phyloP scores from a whole-genome alignment of 179 eudicot species.

The Silene coronaria region DNA sequence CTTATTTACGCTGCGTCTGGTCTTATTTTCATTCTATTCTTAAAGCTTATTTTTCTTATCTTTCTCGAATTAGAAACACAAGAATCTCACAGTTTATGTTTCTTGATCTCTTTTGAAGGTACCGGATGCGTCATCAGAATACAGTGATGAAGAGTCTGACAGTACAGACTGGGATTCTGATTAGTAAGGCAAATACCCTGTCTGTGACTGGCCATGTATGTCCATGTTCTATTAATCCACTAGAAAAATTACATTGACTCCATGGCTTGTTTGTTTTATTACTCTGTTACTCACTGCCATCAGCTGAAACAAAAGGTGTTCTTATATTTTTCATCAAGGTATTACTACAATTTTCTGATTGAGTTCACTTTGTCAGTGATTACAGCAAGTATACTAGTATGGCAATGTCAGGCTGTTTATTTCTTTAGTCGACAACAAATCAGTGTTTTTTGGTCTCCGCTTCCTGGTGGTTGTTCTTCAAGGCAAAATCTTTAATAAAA shows the following conservation, averaged over 20 bases:
- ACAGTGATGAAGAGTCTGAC: conserved; percentile 27
- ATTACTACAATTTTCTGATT: background rate
- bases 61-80: too few relatives aligned
- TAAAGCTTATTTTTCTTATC: background rate
- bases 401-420: background rate
- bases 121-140: conserved; percentile 17
- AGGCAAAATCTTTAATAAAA: background rate
- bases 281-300: background rate
- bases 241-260: background rate
- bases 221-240: background rate
- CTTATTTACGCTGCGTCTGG: too few relatives aligned
- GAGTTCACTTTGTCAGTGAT: background rate
- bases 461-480: background rate
- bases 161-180: conserved; percentile 34
- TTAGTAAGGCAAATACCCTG: conserved; percentile 13
- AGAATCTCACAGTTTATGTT: background rate
- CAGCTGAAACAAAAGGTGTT: background rate
- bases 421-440: background rate
- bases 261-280: background rate
- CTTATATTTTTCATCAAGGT: background rate
- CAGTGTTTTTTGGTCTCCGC: too few relatives aligned
- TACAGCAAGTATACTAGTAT: background rate
- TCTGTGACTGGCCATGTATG: background rate
- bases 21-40: background rate
- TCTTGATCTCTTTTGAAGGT: conserved; percentile 24